These are phyloP conservation scores for Trichoderma sp. DNA, from an alignment of 2,329 filamentous ascomycete species.

Conservation along the genomic window DNA sequence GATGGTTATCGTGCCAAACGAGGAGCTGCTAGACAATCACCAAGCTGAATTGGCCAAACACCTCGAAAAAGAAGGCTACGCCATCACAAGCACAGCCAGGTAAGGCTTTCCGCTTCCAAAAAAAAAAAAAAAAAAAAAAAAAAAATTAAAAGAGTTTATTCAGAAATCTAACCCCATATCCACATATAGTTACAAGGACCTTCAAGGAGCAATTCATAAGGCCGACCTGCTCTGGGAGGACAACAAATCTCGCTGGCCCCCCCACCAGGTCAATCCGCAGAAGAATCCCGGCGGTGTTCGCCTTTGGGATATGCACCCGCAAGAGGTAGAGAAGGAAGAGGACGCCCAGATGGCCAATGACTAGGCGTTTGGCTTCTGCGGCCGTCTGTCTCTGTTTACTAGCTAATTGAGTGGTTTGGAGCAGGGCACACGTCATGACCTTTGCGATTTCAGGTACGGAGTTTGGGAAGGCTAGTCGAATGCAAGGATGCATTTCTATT, in stretches of 20 bases:
- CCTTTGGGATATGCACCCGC: conserved; percentile 36
- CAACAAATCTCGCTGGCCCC: conserved; percentile 35
- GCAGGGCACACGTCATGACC: not conserved
- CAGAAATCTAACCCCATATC: not conserved
- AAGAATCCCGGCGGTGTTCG: conserved; percentile 24
- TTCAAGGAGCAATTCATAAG: conserved; percentile 39
- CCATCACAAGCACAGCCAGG: conserved; percentile 66
- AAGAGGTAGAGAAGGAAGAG: conserved; percentile 36
- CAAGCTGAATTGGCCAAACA: conserved; percentile 82
- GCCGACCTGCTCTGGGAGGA: conserved; percentile 35
- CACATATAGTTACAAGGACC: conserved; percentile 29
- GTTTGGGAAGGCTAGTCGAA: not conserved
- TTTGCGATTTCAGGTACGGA: not conserved
- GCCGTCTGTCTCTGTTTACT: conserved; percentile 13
- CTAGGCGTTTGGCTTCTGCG: conserved; percentile 30
- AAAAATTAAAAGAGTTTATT: not conserved
- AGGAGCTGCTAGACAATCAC: conserved; percentile 79
- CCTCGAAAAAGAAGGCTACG: conserved; percentile 70
- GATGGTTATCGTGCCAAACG: conserved; percentile 88
- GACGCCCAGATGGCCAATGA: conserved; percentile 39
- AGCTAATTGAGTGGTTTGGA: not conserved
- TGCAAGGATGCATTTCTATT: conserved; percentile 3
- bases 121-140: not conserved
- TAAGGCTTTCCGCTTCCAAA: conserved; percentile 37
- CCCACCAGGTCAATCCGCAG: conserved; percentile 27